These are phyloP conservation scores for Lithohypha guttulata DNA, from an alignment of 2,329 filamentous ascomycete species.

Conservation along the genomic window DNA sequence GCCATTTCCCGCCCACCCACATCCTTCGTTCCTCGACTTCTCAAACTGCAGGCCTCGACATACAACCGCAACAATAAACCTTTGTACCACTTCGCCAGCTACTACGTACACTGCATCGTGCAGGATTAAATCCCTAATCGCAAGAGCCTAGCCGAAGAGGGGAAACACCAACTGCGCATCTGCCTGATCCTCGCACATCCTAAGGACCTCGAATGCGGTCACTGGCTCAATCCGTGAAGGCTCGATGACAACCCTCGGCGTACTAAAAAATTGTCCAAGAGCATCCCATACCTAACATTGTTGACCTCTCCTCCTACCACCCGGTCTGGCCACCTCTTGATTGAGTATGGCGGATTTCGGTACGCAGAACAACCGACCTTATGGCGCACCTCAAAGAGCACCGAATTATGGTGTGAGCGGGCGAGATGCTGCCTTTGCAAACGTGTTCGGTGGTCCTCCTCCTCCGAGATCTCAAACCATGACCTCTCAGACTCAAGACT, in stretches of 20 bases:
- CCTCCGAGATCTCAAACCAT: conserved; percentile 89
- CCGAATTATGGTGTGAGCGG: conserved; percentile 49
- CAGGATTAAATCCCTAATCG: no score
- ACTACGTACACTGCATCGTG: no score
- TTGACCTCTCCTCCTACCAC: background rate
- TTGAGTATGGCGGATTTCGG: conserved; percentile 52
- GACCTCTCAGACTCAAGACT: conserved; percentile 62
- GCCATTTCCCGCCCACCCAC: no score
- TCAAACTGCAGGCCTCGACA: no score
- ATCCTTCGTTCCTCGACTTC: no score
- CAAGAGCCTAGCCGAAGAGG: no score
- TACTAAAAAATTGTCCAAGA: background rate
- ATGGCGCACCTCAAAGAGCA: conserved; percentile 33
- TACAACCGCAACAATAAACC: no score
- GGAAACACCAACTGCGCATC: conserved; percentile 1
- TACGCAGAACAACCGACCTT: conserved; percentile 50
- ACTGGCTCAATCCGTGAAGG: background rate
- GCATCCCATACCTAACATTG: background rate
- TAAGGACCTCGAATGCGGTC: background rate
- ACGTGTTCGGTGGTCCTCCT: conserved; percentile 83
- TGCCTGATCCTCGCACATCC: background rate
- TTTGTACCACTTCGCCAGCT: no score
- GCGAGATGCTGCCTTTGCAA: conserved; percentile 89
- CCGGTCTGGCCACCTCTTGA: conserved; percentile 20
- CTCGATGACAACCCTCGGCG: background rate